Percentiles rank a stretch among this genome's conserved stretches.
These are phyloP conservation scores for Didymella arachidicola DNA, from an alignment of 2,329 filamentous ascomycete species.

Conservation along the genomic window DNA sequence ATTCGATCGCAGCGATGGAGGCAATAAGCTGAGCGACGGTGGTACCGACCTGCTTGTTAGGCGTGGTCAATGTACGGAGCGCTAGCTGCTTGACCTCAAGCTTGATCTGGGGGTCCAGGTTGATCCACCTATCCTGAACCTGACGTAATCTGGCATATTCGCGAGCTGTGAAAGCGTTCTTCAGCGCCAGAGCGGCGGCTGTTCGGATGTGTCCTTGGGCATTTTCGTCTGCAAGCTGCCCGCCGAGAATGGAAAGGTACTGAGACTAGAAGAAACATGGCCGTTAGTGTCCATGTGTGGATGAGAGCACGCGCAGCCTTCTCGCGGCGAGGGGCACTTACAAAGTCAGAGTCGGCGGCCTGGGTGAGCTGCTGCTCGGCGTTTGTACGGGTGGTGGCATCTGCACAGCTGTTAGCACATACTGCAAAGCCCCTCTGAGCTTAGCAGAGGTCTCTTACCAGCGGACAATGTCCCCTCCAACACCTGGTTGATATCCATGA, in stretches of 20 bases:
- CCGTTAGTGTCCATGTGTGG: conserved; percentile 42
- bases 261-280: conserved; percentile 68
- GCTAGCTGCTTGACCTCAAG: conserved; percentile 85
- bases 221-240: conserved; percentile 90
- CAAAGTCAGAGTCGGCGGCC: conserved; percentile 94
- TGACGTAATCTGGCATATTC: conserved; percentile 87
- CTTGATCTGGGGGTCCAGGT: conserved; percentile 83
- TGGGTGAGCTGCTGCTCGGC: conserved; percentile 94
- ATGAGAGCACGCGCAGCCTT: conserved; percentile 29
- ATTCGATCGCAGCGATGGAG: conserved; percentile 91
- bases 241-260: conserved; percentile 83
- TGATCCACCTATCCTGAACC: conserved; percentile 92
- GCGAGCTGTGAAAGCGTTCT: conserved; percentile 96
- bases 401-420: conserved; percentile 61
- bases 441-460: conserved; percentile 66
- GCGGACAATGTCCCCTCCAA: conserved; percentile 95
- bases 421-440: conserved; percentile 33
- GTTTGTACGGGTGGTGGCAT: conserved; percentile 86
- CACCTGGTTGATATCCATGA: conserved; percentile 98
- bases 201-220: conserved; percentile 85
- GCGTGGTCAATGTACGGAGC: conserved; percentile 83
- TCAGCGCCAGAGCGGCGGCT: conserved; percentile 93
- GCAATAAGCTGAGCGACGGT: conserved; percentile 95
- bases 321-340: conserved; percentile 60
- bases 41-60: conserved; percentile 82